Percentiles rank a stretch among this genome's conserved stretches.
phyloP scores from a whole-genome alignment of 106 monocot genomes.

The Acanthochlamys bracteata region DNA sequence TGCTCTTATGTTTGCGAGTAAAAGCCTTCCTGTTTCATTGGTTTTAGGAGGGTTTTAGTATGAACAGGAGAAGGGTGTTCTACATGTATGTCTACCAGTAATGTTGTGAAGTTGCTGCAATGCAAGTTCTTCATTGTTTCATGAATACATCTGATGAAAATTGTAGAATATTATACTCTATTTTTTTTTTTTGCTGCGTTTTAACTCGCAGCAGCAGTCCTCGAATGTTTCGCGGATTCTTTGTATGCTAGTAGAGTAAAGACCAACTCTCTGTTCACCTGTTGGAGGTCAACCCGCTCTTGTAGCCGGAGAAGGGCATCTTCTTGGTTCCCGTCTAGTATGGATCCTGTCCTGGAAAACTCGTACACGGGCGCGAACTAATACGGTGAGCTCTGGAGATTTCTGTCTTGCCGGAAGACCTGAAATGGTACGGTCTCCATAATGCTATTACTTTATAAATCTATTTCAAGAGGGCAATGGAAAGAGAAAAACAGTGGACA shows the following conservation, averaged over 20 bases:
- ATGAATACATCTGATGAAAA: no score
- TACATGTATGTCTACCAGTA: no score
- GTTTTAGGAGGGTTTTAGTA: no score
- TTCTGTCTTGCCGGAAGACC: constrained; percentile 7
- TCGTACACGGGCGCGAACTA: constrained; percentile 21
- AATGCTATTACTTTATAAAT: no score
- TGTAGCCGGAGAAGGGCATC: background rate
- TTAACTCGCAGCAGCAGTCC: constrained; percentile 27
- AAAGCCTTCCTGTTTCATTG: no score
- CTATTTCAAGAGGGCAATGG: background rate
- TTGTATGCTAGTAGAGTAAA: constrained; percentile 50
- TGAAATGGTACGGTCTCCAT: background rate
- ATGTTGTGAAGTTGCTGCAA: no score
- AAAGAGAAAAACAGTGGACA: constrained; percentile 44
- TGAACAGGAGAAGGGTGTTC: no score
- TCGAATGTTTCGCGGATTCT: constrained; percentile 44
- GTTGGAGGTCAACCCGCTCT: background rate
- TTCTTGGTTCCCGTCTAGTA: constrained; percentile 1
- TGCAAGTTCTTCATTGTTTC: no score
- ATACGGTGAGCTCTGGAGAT: constrained; percentile 3
- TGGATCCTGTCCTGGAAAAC: constrained; percentile 21
- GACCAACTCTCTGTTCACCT: constrained; percentile 15
- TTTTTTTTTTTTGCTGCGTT: background rate
- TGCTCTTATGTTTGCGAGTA: no score
- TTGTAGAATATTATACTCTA: no score